Evolutionary conservation across 1,284 basidiomycete species (phyloP), one percentile per base, ranked within the genome.

Genomic region (Anthracocystis setariae): DNA sequence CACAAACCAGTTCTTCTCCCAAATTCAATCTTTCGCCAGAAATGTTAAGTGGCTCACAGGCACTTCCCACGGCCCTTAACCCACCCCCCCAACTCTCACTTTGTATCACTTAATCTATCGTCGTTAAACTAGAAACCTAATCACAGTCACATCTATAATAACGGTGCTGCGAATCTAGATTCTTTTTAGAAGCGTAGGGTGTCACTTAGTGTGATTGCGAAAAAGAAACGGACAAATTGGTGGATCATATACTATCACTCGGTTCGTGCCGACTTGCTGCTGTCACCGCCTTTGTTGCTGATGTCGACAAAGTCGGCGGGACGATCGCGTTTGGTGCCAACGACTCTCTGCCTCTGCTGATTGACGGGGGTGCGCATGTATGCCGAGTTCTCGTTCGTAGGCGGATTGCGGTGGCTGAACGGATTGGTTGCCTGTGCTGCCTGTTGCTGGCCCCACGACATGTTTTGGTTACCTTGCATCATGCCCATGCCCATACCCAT

Each of bases 1-100:
- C 3, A 45, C 88, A 73, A 90, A 94, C 62, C 86, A 84, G 54
- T 90, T 90, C 73, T 90, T 92, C 52, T 94, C 92, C 1, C 85
- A 89, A 58, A 95, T 98, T 58, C 86, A 86, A 5, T 54, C 59
- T 23, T 79, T 63, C 18, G 73, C 77, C 0, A 55, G 46, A n/a
- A 60, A 55, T 3, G 69, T 78, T 21, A 65, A 73, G 32, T 79
- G 77, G 77, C 9, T 66, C 8, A 29, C 45, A 15, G 69, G 69
- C 15, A 46, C 62, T 18, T 23, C 38, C 0, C 23, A 53, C 0
- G 68, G 68, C 15, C 62, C 58, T 9, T 71, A 57, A 21, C 12
- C 12, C 12, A 12, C 5, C 12, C 12, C 12, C 29, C 29, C 12
- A 5, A 29, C 29, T 29, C 12, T 29, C 12, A 29, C 29, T 7